Percentiles rank a stretch among this genome's conserved stretches.
Evolutionary conservation across 2,329 filamentous ascomycete genomes (phyloP).

Genomic region (Pseudogymnoascus sp.): DNA sequence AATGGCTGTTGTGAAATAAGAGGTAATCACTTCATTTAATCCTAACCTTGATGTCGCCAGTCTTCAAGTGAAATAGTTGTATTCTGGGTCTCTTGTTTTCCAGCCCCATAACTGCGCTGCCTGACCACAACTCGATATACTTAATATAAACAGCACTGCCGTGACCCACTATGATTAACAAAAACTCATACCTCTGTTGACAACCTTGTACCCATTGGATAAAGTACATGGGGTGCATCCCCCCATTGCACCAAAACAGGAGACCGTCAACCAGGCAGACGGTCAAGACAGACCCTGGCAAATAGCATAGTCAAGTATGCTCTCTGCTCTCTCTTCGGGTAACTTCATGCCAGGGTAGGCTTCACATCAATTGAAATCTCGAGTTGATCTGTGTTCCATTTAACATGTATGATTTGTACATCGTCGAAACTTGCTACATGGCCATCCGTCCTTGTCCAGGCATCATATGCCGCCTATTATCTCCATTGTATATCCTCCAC

Average conservation of each 20-base stretch:
- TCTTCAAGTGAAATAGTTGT: background rate
- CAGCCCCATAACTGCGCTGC: background rate
- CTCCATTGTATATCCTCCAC: slow-evolving; percentile 2
- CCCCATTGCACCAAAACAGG: background rate
- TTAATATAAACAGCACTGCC: background rate
- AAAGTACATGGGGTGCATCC: background rate
- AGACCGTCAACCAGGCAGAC: background rate
- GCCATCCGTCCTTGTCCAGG: slow-evolving; percentile 1
- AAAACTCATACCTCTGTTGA: background rate
- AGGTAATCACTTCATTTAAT: background rate
- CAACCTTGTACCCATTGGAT: background rate
- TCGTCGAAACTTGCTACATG: background rate
- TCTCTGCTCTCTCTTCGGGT: background rate
- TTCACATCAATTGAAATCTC: background rate
- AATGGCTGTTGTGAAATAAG: background rate
- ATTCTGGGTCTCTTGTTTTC: background rate
- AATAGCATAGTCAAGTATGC: background rate
- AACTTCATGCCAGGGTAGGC: background rate
- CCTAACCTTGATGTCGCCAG: too few species aligned
- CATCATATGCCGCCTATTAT: background rate
- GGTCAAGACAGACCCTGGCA: background rate
- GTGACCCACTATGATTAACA: background rate
- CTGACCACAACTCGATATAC: background rate
- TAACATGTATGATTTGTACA: slow-evolving; percentile 11
- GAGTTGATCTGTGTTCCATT: slow-evolving; percentile 8